These are phyloP conservation scores for Ceratobasidium papillatum DNA, from an alignment of 1,284 basidiomycete species.

Conservation along the genomic window DNA sequence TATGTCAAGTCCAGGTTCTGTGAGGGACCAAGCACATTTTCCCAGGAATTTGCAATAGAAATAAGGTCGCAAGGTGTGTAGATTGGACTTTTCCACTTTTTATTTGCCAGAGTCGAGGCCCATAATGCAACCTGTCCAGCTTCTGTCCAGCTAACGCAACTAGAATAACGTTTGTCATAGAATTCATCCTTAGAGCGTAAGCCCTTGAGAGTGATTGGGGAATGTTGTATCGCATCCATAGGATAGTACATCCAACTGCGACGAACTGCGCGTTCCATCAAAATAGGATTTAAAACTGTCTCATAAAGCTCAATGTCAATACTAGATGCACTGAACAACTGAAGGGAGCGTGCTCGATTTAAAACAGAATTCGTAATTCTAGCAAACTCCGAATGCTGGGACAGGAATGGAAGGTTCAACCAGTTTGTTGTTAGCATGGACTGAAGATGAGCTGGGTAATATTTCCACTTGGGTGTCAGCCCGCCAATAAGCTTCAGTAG, in stretches of 20 bases:
- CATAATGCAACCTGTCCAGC: neutral
- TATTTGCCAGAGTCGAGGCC: neutral
- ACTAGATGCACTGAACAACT: slow-evolving; percentile 4
- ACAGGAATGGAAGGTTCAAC: slow-evolving; percentile 47
- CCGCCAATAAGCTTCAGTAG: slow-evolving; percentile 53
- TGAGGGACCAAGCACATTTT: neutral
- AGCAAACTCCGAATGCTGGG: slow-evolving; percentile 53
- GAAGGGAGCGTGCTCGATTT: slow-evolving; percentile 2
- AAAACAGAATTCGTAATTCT: neutral
- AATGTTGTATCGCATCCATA: neutral
- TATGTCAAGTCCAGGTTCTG: neutral
- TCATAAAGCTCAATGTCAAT: neutral
- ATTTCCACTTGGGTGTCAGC: slow-evolving; percentile 53
- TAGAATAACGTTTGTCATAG: too few species aligned
- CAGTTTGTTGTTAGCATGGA: slow-evolving; percentile 57
- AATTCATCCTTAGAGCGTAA: too few species aligned
- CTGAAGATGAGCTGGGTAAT: slow-evolving; percentile 54
- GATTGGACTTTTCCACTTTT: neutral
- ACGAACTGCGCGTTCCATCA: slow-evolving; percentile 1
- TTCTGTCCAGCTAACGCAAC: neutral
- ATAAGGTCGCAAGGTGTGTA: neutral
- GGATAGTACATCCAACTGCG: slow-evolving; percentile 12
- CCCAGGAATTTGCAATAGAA: neutral
- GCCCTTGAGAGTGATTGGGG: neutral
- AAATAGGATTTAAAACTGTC: neutral